Evolutionary conservation across 2,329 filamentous ascomycete species (phyloP).

Genomic region (Phaeomoniella chlamydospora): DNA sequence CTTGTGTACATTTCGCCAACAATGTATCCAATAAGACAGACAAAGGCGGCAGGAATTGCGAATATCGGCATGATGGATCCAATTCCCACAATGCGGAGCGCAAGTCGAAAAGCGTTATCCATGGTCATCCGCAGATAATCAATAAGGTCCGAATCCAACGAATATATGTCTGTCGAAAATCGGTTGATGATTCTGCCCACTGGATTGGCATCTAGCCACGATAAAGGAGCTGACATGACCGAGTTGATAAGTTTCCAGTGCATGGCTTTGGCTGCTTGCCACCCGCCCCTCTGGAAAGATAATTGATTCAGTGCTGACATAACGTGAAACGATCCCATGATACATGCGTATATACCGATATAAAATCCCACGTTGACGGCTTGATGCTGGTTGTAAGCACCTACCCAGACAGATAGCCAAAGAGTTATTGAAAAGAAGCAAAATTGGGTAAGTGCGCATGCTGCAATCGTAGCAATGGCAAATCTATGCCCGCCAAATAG

Average conservation of each 20-base stretch:
- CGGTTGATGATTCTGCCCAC: conserved; percentile 85
- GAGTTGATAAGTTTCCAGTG: conserved; percentile 38
- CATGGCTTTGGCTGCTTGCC: conserved; percentile 39
- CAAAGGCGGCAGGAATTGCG: conserved; percentile 30
- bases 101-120: conserved; percentile 56
- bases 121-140: conserved; percentile 57
- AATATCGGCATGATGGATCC: conserved; percentile 65
- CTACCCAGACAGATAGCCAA: conserved; percentile 17
- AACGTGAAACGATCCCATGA: conserved; percentile 22
- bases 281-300: conserved; percentile 40
- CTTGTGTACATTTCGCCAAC: conserved; percentile 38
- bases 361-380: conserved; percentile 25
- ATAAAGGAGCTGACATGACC: conserved; percentile 38
- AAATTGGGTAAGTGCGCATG: conserved; percentile 11
- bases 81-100: conserved; percentile 62
- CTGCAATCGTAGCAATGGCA: conserved; percentile 9
- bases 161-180: conserved; percentile 78
- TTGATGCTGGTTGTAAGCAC: conserved; percentile 9
- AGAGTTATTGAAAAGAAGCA: conserved; percentile 15
- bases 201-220: conserved; percentile 66
- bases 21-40: conserved; percentile 30
- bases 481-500: conserved; percentile 13
- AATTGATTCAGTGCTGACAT: conserved; percentile 13
- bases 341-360: conserved; percentile 35
- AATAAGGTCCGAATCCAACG: conserved; percentile 75